Evolutionary conservation across 2,329 filamentous ascomycete genomes (phyloP).

Genomic region (Colletotrichum cereale): DNA sequence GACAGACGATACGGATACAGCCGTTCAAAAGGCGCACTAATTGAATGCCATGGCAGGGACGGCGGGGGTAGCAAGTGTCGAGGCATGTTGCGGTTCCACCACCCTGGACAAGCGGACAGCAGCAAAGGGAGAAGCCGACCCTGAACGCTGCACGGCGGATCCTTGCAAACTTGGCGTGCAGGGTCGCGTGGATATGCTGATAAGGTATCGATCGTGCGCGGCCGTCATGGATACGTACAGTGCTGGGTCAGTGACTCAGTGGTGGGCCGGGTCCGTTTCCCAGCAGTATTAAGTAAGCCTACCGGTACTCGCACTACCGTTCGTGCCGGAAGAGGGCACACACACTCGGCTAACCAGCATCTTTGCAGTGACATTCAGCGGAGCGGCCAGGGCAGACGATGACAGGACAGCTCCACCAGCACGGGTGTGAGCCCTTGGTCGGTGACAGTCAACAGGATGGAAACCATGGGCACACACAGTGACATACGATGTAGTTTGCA

Average conservation of each 20-base stretch:
- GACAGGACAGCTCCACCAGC: neutral
- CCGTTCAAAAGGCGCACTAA: too few relatives aligned
- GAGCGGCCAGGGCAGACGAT: conserved; percentile 4
- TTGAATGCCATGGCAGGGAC: neutral
- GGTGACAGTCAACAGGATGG: neutral
- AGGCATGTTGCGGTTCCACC: neutral
- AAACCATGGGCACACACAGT: too few relatives aligned
- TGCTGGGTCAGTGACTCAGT: too few relatives aligned
- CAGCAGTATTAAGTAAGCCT: too few relatives aligned
- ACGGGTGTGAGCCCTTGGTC: neutral
- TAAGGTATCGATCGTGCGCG: neutral
- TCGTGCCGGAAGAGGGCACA: too few relatives aligned
- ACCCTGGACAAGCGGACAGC: neutral
- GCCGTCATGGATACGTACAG: conserved; percentile 2
- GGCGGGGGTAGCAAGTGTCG: too few relatives aligned
- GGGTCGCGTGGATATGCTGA: neutral
- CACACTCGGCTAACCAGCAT: neutral
- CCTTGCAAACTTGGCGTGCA: conserved; percentile 15
- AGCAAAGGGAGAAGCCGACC: neutral
- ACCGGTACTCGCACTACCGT: too few relatives aligned
- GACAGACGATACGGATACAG: too few relatives aligned
- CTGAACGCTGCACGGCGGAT: neutral
- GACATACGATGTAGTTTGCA: too few relatives aligned
- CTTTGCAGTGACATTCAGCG: conserved; percentile 9
- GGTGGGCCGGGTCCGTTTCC: neutral